phyloP scores from a whole-genome alignment of 2,329 filamentous ascomycete species.

The Madurella mycetomatis region DNA sequence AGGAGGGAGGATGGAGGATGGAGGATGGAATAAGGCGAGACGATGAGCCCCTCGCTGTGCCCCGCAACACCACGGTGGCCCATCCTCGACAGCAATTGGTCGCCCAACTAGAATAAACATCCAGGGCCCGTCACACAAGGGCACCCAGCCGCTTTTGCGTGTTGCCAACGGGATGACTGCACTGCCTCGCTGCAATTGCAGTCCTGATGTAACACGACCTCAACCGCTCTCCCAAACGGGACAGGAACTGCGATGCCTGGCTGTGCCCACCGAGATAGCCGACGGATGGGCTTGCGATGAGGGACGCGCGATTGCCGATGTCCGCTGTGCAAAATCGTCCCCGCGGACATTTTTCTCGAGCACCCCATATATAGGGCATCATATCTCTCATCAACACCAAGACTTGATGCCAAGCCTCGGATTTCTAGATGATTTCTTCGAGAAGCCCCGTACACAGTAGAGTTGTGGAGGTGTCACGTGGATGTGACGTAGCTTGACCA shows the following conservation, averaged over 20 bases:
- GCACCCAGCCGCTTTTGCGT: neutral
- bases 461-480: constrained; percentile 17
- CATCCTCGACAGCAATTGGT: constrained; percentile 17
- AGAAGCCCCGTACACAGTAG: no score
- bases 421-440: no score
- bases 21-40: neutral
- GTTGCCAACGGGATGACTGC: neutral
- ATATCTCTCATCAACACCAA: no score
- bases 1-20: no score
- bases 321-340: no score
- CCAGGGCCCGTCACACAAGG: neutral
- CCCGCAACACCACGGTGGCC: constrained; percentile 21
- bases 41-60: constrained; percentile 12
- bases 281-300: neutral
- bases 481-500: constrained; percentile 19
- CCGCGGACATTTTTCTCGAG: no score
- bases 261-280: neutral
- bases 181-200: neutral
- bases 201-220: neutral
- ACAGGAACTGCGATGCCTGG: neutral
- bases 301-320: neutral
- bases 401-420: no score
- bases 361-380: no score
- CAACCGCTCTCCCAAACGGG: neutral
- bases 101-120: neutral